Conservation (phyloP, 2,329 filamentous ascomycete genomes). For the Pestalotiopsis sp. region DNA sequence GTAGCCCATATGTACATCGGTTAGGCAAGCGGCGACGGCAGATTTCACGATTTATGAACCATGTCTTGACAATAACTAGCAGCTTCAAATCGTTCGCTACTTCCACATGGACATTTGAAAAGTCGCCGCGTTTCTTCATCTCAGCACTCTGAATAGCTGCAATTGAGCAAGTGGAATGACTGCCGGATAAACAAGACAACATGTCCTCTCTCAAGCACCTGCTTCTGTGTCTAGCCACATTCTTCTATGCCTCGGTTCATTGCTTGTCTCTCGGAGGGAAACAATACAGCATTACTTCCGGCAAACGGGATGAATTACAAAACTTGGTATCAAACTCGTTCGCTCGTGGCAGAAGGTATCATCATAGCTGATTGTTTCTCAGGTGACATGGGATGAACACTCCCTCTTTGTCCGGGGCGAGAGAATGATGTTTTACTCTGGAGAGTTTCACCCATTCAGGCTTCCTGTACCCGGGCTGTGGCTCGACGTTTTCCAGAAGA, state of each 20-base stretch:
- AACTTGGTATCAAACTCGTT: not conserved
- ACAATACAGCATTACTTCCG: not conserved
- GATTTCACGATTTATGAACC: not conserved
- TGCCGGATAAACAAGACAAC: not conserved
- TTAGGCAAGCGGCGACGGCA: too few species aligned
- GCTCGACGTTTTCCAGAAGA: slow-evolving; percentile 79
- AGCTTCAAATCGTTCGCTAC: not conserved
- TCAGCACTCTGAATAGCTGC: not conserved
- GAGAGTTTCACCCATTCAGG: slow-evolving; percentile 66
- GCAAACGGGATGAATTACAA: slow-evolving; percentile 9
- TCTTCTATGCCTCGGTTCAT: not conserved
- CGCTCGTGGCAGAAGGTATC: not conserved
- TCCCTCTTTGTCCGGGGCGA: slow-evolving; percentile 70
- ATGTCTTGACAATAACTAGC: not conserved
- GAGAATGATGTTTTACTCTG: slow-evolving; percentile 66
- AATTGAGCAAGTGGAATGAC: not conserved
- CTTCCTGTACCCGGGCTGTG: slow-evolving; percentile 52
- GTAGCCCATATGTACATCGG: not conserved
- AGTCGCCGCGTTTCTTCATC: not conserved
- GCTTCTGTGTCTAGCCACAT: not conserved
- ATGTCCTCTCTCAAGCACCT: not conserved
- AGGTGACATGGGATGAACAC: slow-evolving; percentile 68
- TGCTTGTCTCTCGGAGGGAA: not conserved
- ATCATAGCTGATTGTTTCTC: not conserved
- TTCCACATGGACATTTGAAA: not conserved